Evolutionary conservation across 2,329 filamentous ascomycete genomes (phyloP), one percentile per base, ranked within the genome.

Genomic region (Penicillium nordicum): DNA sequence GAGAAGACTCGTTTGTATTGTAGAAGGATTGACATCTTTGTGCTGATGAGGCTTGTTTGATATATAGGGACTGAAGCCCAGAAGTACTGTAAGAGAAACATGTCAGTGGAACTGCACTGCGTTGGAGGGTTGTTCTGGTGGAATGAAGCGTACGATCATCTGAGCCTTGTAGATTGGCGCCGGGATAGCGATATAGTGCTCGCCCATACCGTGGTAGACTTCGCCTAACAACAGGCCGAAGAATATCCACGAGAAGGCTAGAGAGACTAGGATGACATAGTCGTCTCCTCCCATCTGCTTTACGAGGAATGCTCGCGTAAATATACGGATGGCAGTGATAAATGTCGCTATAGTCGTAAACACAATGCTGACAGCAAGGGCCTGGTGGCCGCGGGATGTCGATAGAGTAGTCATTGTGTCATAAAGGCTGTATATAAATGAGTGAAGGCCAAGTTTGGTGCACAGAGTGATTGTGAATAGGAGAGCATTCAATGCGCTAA

Each of bases 281-380:
- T 78, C 75, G 25, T 75, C 70, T 11, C 63, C 46, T 46, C 69
- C 69, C 53, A 73, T 65, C 37, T 75, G 69, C 57, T 69, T 70
- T 37, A 74, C 67, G 49, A 75, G 57, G 11, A 63, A 57, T 3
- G 63, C 60, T 50, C 72, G 62, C 9, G 76, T 77, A 57, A 75
- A 77, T 47, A 78, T 69, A 8, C 76, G 74, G n/a, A 74, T 51
- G 3, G 58, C 59, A n/a, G 76, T 70, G 42, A 76, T 69, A 0
- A 64, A 37, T 11, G 68, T 67, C 3, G 71, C 67, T 18, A 77
- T 63, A 34, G 47, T 57, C 2, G 70, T 72, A 41, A 72, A 71
- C 36, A 67, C 60, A n/a, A 57, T 65, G 55, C 66, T 71, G 41
- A 67, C 51, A 38, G 61, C 61, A n/a, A 72, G 62, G 41, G 68